Conservation (phyloP, 2,329 filamentous ascomycete genomes). For the Bipolaris victoriae region DNA sequence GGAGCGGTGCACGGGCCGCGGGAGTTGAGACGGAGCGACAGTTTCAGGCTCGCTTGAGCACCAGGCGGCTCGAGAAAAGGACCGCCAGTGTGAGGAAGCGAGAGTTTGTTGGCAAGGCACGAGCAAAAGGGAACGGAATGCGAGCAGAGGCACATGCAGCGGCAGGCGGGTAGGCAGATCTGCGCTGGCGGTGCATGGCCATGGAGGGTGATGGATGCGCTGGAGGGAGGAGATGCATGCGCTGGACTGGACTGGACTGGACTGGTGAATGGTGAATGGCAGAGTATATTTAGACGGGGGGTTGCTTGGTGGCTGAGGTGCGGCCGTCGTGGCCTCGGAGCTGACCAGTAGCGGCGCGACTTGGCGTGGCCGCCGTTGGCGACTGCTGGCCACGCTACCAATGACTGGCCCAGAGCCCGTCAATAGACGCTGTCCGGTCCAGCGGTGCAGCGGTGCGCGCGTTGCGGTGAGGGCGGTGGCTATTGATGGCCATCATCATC, state of each 20-base stretch:
- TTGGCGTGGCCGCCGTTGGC: slow-evolving; percentile 35
- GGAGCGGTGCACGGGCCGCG: slow-evolving; percentile 25
- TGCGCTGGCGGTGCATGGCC: too few relatives aligned
- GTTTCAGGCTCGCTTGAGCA: slow-evolving; percentile 35
- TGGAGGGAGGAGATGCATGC: too few relatives aligned
- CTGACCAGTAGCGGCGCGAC: slow-evolving; percentile 21
- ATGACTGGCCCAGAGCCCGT: slow-evolving; percentile 27
- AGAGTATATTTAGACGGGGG: slow-evolving; percentile 30
- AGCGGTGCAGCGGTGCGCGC: slow-evolving; percentile 22
- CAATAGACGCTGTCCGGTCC: slow-evolving; percentile 33
- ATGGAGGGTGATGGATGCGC: too few relatives aligned
- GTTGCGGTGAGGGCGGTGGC: slow-evolving; percentile 35
- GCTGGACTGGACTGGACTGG: too few relatives aligned
- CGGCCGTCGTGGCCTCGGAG: slow-evolving; percentile 14
- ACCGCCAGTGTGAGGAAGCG: slow-evolving; percentile 18
- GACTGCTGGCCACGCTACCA: slow-evolving; percentile 20
- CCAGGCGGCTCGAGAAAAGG: slow-evolving; percentile 32
- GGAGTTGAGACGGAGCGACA: slow-evolving; percentile 33
- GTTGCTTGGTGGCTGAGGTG: slow-evolving; percentile 27
- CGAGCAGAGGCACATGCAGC: not conserved
- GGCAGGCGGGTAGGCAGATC: too few relatives aligned
- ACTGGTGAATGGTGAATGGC: not conserved
- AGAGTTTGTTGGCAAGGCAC: slow-evolving; percentile 9
- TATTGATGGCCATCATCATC: too few relatives aligned
- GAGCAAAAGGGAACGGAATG: slow-evolving; percentile 12